Evolutionary conservation across 2,329 filamentous ascomycete genomes (phyloP), one percentile per base, ranked within the genome.

Genomic region (Rosellinia necatrix): DNA sequence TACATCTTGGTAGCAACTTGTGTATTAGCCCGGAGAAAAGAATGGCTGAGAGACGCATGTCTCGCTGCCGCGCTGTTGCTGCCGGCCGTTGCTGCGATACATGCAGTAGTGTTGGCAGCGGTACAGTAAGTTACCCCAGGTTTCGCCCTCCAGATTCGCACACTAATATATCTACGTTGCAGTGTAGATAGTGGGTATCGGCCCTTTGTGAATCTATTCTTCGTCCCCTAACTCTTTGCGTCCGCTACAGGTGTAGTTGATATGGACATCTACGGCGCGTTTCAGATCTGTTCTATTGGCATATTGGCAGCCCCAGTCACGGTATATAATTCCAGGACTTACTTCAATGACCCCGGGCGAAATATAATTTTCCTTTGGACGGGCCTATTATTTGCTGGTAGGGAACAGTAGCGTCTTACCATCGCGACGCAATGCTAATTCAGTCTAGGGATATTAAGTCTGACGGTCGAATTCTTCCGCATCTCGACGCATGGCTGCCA

Each of bases 291-390:
- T 56, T 78, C 85, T 0, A 85, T 89, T 32, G 86, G 84, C 10
- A 84, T 88, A 13, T 63, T 89, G 3, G 82, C 84, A 1, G 86
- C 83, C 3, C 86, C 86, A 0, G 76, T 85, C 0, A 87, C 85
- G 0, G 84, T 86, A 19, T 77, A 79, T 58, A 69, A 85, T 38
- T 88, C 85, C 1, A 72, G 72, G 13, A 89, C 85, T 0, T 89
- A 89, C 65, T 88, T 87, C 66, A 76, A 83, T 49, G 79, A 82
- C 19, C 82, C 82, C 0, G 85, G 85, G 2, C 76, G 86, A 30
- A 87, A 88, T 59, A 80, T 82, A 40, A 87, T 89, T 50, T 89
- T 88, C 62, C 29, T 87, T 0, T 89, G 86, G 86, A 85, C 84
- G 0, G 75, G 77, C 3, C 72, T 89, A 2, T 71, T 88, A 24